Evolutionary conservation across 345 rosid species (phyloP).

Genomic region (Pistacia atlantica): DNA sequence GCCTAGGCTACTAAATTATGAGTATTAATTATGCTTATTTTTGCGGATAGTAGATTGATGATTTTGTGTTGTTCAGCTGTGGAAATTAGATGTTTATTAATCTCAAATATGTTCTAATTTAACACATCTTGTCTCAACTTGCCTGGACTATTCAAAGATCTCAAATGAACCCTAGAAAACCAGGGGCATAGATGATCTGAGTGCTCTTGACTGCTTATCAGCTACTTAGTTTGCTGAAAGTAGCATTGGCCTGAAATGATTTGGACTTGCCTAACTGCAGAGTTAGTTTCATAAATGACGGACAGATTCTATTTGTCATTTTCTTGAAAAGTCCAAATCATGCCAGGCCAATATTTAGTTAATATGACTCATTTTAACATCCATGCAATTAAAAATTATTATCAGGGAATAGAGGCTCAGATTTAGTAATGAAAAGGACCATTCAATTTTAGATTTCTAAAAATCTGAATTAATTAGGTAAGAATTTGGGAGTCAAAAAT

Average conservation of each 20-base stretch:
- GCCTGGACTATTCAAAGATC: neutral
- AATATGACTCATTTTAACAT: conserved; percentile 18
- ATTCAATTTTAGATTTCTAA: conserved; percentile 13
- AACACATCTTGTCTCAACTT: neutral
- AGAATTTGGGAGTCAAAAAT: conserved; percentile 13
- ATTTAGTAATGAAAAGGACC: conserved; percentile 24
- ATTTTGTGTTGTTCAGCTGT: neutral
- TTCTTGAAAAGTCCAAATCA: conserved; percentile 4
- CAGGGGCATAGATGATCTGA: neutral
- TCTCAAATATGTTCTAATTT: neutral
- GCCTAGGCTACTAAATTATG: neutral
- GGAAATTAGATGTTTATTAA: neutral
- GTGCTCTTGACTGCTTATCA: conserved; percentile 1
- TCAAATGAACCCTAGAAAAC: neutral
- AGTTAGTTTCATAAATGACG: conserved; percentile 1
- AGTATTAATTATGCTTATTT: neutral
- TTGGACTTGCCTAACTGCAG: conserved; percentile 14
- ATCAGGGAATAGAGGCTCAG: conserved; percentile 16
- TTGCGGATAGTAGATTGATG: neutral
- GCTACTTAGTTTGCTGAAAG: conserved; percentile 9
- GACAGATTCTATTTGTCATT: conserved; percentile 3
- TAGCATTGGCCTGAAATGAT: neutral
- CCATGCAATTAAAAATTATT: conserved; percentile 22
- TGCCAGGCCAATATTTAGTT: neutral
- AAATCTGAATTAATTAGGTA: conserved; percentile 19